Evolutionary conservation across 192 early-diverging fungal species (phyloP), one percentile per base, ranked within the genome.

Genomic region (Gryganskiella cystojenkinii): DNA sequence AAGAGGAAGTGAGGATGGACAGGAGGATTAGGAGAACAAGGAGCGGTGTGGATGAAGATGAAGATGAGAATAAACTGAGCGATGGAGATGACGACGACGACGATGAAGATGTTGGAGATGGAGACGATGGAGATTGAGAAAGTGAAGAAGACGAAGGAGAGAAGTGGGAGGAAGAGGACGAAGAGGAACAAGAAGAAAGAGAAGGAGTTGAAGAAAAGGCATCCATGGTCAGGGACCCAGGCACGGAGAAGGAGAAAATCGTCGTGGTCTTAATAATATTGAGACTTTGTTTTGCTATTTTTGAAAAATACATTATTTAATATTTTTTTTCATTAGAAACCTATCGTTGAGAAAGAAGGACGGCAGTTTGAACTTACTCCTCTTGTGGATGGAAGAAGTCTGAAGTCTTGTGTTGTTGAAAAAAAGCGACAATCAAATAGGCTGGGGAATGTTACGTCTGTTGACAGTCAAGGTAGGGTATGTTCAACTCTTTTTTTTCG

Each of bases 181-280:
- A 56, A 27, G 60, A 37, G 19, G 20, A 54, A 11, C 9, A 44
- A 24, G 40, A 30, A 1, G 56, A 58, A 17, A 24, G 34, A 22
- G 61, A 62, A 14, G 25, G 50, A 25, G 28, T 14, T 28, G 61
- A 50, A n/a, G 28, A 50, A n/a, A 30, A 64, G n/a, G n/a, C n/a
- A n/a, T n/a, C 19, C 15, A 50, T 20, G 53, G 34, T 33, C 40
- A 55, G 43, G 64, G 64, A 65, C 55, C 54, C 28, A 49, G 54
- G 6, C 54, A 44, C 40, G 64, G 44, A 61, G 58, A 4, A 6
- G 6, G 46, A 62, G 60, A 35, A 9, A 24, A 59, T 3, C 22
- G 27, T n/a, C n/a, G n/a, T n/a, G n/a, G n/a, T n/a, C n/a, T n/a
- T n/a, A n/a, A n/a, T n/a, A n/a, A n/a, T n/a, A n/a, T n/a, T n/a